Base-by-base conservation (phyloP, 2,329 filamentous ascomycete species). In the Pestalotiopsis sp. region DNA sequence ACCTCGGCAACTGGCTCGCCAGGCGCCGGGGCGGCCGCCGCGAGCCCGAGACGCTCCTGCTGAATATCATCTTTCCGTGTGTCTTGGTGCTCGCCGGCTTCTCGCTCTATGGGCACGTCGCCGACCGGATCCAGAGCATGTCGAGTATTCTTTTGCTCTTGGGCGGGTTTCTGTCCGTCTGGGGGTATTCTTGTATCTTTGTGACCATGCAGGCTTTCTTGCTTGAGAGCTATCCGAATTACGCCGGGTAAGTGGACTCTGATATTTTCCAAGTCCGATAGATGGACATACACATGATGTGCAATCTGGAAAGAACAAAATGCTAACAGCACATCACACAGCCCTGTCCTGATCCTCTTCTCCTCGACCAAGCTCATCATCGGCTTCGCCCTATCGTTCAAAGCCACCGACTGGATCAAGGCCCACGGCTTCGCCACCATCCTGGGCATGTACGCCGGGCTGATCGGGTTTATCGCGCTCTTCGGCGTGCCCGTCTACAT, bases 1-100 rank as follows among this genome's bases (percentile, higher is more conserved):
- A 67, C 7, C 66, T 76, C 7, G 70, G 75, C 38, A 77, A 77
- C 24, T 68, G 68, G 6, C 69, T 78, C 7, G 75, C 78, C n/a
- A 71, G 70, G 20, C 72, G 71, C 68, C 74, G 71, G 61, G 71
- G 71, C 57, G 72, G 71, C 62, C 55, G 66, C 1, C 75, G 78
- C 26, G 74, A 79, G 69, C 73, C 78, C 11, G 78, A 80, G 69
- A 74, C 77, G 62, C 75, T 75, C 57, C 75, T 79, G 11, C 71
- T 73, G 20, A 77, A 75, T 55, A 65, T 79, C n/a, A 66, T 75
- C 2, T 57, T 79, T 26, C 78, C 78, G 1, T 70, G 79, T 17
- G 24, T 72, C 13, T 58, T 71, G 1, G 77, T 75, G 20, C 68
- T 79, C 6, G 69, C 71, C 2, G 77, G 77, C 10, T 71, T 71